Percentiles rank a stretch among this genome's conserved stretches.
phyloP scores from a whole-genome alignment of 164 flowering plant species.

The Euptelea pleiosperma region DNA sequence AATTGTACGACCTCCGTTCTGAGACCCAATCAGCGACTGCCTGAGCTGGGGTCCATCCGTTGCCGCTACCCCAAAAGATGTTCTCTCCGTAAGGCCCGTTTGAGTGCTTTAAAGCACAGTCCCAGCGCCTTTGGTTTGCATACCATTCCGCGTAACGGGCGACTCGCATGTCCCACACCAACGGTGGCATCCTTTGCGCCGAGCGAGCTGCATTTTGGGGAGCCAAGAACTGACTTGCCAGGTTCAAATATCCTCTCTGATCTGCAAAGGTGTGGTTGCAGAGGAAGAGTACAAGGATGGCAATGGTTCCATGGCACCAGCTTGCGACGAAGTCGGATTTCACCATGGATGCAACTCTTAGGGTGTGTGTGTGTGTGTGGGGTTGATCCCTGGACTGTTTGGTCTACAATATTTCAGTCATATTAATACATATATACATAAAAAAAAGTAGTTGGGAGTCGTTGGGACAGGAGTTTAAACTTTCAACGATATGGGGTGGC shows the following conservation, averaged over 20 bases:
- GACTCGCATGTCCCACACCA: slow-evolving; percentile 50
- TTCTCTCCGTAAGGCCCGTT: slow-evolving; percentile 80
- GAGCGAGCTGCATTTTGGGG: slow-evolving; percentile 58
- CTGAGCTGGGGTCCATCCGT: slow-evolving; percentile 44
- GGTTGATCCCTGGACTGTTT: background rate
- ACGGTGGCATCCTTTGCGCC: slow-evolving; percentile 26
- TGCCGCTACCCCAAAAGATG: slow-evolving; percentile 71
- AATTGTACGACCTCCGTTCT: slow-evolving; percentile 46
- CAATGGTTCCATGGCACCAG: background rate
- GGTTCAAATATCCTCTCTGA: background rate
- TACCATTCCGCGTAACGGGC: slow-evolving; percentile 46
- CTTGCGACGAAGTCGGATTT: background rate
- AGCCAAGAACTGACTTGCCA: slow-evolving; percentile 34
- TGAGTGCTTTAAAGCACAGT: slow-evolving; percentile 57
- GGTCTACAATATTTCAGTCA: background rate
- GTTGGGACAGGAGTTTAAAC: slow-evolving; percentile 12
- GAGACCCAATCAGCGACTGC: slow-evolving; percentile 49
- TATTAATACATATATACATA: background rate
- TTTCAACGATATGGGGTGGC: slow-evolving; percentile 38
- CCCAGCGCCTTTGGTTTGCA: slow-evolving; percentile 37
- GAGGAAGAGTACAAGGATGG: slow-evolving; percentile 1
- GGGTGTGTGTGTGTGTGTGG: background rate
- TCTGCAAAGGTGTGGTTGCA: background rate
- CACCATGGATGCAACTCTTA: background rate
- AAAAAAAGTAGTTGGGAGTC: slow-evolving; percentile 6